phyloP scores from a whole-genome alignment of 2,329 filamentous ascomycete species.

The Ascosphaera acerosa region DNA sequence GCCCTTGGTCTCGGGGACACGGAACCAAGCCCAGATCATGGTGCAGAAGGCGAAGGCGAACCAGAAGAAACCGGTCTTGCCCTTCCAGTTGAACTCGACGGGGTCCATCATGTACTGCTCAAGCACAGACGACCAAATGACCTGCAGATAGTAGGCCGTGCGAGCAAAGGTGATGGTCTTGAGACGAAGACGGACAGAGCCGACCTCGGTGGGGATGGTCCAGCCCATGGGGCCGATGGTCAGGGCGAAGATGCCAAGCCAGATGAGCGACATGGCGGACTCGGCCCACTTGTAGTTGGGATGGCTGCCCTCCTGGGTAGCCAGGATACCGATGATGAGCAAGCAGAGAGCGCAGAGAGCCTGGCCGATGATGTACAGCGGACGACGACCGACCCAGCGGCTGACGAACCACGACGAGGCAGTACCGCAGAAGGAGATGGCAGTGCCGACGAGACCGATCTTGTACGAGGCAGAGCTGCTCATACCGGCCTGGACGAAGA shows the following conservation, averaged over 20 bases:
- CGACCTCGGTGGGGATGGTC: slow-evolving; percentile 23
- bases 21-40: slow-evolving; percentile 7
- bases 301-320: slow-evolving; percentile 9
- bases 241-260: slow-evolving; percentile 16
- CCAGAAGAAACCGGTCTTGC: slow-evolving; percentile 14
- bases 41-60: slow-evolving; percentile 5
- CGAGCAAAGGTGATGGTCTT: slow-evolving; percentile 22
- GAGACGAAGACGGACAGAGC: slow-evolving; percentile 18
- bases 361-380: slow-evolving; percentile 12
- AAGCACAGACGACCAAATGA: slow-evolving; percentile 16
- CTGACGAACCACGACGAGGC: slow-evolving; percentile 14
- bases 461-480: slow-evolving; percentile 13
- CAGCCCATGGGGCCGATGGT: slow-evolving; percentile 21
- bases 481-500: slow-evolving; percentile 18
- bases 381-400: slow-evolving; percentile 12
- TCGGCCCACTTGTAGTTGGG: slow-evolving; percentile 11
- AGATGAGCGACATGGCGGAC: slow-evolving; percentile 14
- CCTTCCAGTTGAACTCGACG: slow-evolving; percentile 11
- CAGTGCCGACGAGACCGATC: slow-evolving; percentile 16
- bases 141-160: slow-evolving; percentile 16
- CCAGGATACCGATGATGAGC: slow-evolving; percentile 18
- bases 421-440: slow-evolving; percentile 16
- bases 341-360: slow-evolving; percentile 10
- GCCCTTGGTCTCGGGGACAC: slow-evolving; percentile 8
- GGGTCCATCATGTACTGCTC: slow-evolving; percentile 20